Base-by-base conservation (phyloP, 208 protist species). In the Leishmania guyanensis region DNA sequence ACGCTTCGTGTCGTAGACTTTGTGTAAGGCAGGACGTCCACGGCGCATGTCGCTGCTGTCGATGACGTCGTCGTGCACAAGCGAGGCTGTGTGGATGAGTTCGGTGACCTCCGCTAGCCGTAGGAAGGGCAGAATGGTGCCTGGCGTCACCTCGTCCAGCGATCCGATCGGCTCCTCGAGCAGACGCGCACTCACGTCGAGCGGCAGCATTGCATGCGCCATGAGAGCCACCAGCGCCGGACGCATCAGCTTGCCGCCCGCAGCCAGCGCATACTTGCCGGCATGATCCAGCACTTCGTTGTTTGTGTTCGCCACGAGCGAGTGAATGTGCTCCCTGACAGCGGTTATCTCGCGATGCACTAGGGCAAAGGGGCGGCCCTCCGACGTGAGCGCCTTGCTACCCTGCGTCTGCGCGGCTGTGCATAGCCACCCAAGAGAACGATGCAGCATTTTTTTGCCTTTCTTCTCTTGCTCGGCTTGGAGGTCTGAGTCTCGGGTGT, bases 21-120 rank as follows among this genome's bases (percentile, higher is more conserved):
- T 81, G 82, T 98, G 93, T n/a, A 98, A 85, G 1, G 96, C 89
- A 0, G 89, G 85, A 14, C 92, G 80, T 22, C 97, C 95, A n/a
- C 98, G 91, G 77, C 98, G 95, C 14, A 93, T 98, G 58, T 96
- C 91, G 43, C 95, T 94, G 39, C 96, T 91, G 80, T 99, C 98
- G 75, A 99, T 95, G 20, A 99, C 97, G 85, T 99, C 98, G 83
- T 99, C 98, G 79, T 99, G 98, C n/a, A 99, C 91, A 17, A 99
- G 93, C 36, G 92, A 97, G 33, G 98, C 98, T 3, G 96, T 98
- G 90, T 99, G 98, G 56, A 99, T 99, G 77, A 99, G 95, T 86
- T 99, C 97, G 26, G 96, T 98, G 72, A 98, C 95, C 82, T 98
- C 97, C 8, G 97, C 97, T 51, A 99, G 90, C 33, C 91, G 91